Evolutionary conservation across 140 eudicot genomes (phyloP).

Genomic region (Flaveria floridana): DNA sequence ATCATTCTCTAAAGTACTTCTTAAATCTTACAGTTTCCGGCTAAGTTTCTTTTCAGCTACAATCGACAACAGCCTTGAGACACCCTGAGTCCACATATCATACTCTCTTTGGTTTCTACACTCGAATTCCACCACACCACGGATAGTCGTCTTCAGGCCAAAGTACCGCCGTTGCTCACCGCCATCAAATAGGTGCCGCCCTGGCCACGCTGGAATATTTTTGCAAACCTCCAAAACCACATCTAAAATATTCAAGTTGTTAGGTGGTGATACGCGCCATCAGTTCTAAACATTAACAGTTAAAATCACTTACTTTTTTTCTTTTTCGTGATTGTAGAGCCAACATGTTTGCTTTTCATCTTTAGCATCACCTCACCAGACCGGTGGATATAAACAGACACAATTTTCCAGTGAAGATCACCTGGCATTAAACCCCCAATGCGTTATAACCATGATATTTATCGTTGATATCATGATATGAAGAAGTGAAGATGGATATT

Average conservation of each 20-base stretch:
- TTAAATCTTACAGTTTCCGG: constrained; percentile 10
- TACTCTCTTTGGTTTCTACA: constrained; percentile 78
- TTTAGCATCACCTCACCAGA: constrained; percentile 86
- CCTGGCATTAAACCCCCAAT: constrained; percentile 45
- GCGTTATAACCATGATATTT: neutral
- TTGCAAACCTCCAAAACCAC: constrained; percentile 82
- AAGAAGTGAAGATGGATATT: neutral
- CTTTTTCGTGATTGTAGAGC: constrained; percentile 80
- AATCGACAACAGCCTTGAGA: constrained; percentile 67
- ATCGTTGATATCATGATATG: neutral
- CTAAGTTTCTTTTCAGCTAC: constrained; percentile 56
- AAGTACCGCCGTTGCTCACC: constrained; percentile 89
- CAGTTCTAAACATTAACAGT: neutral
- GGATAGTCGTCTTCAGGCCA: constrained; percentile 72
- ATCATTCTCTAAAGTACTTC: constrained; percentile 22
- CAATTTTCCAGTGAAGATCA: constrained; percentile 93
- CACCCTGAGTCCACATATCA: constrained; percentile 95
- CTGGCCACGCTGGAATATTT: constrained; percentile 89
- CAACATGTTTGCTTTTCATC: constrained; percentile 97
- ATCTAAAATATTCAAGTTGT: constrained; percentile 40
- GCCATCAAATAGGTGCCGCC: constrained; percentile 69
- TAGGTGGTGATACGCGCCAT: neutral
- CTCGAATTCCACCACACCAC: constrained; percentile 84
- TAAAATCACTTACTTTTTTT: constrained; percentile 63
- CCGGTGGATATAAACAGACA: constrained; percentile 80